A percentile compares a stretch with the other conserved stretches of the same genome.
phyloP scores from a whole-genome alignment of 2,329 filamentous ascomycete genomes.

The Aureobasidium sp. region DNA sequence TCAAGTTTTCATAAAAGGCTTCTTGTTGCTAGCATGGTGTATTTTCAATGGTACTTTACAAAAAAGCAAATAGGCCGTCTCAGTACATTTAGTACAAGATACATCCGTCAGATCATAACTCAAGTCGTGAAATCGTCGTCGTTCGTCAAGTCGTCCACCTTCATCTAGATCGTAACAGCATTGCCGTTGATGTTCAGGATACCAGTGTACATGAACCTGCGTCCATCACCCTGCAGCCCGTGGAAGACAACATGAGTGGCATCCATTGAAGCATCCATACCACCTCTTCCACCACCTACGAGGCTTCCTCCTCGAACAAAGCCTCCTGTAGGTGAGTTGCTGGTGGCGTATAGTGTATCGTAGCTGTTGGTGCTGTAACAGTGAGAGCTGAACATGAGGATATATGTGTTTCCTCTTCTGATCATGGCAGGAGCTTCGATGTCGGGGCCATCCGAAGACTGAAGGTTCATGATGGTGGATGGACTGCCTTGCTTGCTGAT shows the following conservation, averaged over 20 bases:
- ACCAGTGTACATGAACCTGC: constrained; percentile 16
- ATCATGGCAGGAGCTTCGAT: constrained; percentile 22
- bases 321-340: constrained; percentile 6
- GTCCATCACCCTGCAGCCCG: constrained; percentile 17
- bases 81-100: background rate
- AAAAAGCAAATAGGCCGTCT: background rate
- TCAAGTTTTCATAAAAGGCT: too few relatives aligned
- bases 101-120: background rate
- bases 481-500: constrained; percentile 18
- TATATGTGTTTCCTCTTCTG: constrained; percentile 19
- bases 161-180: background rate
- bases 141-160: background rate
- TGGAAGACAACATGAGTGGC: constrained; percentile 18
- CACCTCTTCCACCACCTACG: constrained; percentile 15
- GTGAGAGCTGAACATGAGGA: constrained; percentile 23
- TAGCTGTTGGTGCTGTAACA: constrained; percentile 23
- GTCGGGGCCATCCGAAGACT: constrained; percentile 20
- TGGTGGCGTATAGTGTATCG: constrained; percentile 19
- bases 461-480: constrained; percentile 17
- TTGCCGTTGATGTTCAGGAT: constrained; percentile 1
- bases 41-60: background rate
- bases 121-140: background rate
- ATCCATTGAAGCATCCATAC: constrained; percentile 16
- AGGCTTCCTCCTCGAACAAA: constrained; percentile 14
- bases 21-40: too few relatives aligned